A percentile compares a stretch with the other conserved stretches of the same genome.
Evolutionary conservation across 352 stramenopile species (phyloP).

Genomic region (Phytopythium helicoides): DNA sequence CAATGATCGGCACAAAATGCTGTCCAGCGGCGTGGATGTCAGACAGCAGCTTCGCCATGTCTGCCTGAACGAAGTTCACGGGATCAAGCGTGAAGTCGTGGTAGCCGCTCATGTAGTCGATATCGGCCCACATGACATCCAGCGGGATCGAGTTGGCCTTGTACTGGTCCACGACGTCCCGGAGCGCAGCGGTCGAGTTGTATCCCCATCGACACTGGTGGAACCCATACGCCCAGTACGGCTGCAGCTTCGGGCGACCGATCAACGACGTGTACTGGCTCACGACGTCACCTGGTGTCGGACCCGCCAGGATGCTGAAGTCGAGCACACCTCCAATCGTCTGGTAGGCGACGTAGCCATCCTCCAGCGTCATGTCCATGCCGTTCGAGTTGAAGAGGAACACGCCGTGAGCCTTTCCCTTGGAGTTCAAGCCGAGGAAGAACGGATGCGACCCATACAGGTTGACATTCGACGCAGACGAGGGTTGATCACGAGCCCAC

Average conservation of each 20-base stretch:
- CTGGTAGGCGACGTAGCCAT: slow-evolving; percentile 40
- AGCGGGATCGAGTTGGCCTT: slow-evolving; percentile 39
- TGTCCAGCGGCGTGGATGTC: slow-evolving; percentile 48
- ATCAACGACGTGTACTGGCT: slow-evolving; percentile 59
- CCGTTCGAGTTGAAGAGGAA: slow-evolving; percentile 63
- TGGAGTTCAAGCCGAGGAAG: slow-evolving; percentile 42
- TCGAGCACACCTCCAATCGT: slow-evolving; percentile 63
- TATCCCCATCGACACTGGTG: slow-evolving; percentile 64
- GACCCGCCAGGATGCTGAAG: slow-evolving; percentile 51
- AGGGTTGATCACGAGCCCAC: slow-evolving; percentile 37
- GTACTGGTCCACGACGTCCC: slow-evolving; percentile 43
- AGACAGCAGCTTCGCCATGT: slow-evolving; percentile 57
- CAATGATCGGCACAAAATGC: slow-evolving; percentile 79
- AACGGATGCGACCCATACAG: slow-evolving; percentile 63
- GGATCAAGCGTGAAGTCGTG: slow-evolving; percentile 68
- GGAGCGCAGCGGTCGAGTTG: slow-evolving; percentile 18
- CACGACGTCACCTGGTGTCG: slow-evolving; percentile 35
- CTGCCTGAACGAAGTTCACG: slow-evolving; percentile 30
- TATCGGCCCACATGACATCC: slow-evolving; percentile 64
- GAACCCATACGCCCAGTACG: slow-evolving; percentile 73
- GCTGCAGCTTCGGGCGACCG: slow-evolving; percentile 49
- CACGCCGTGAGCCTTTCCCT: slow-evolving; percentile 42
- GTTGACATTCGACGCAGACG: slow-evolving; percentile 37
- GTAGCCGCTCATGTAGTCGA: slow-evolving; percentile 59
- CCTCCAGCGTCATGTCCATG: slow-evolving; percentile 58